Conservation (phyloP, 805 yeast genomes). For the Lipomyces mesembrius region DNA sequence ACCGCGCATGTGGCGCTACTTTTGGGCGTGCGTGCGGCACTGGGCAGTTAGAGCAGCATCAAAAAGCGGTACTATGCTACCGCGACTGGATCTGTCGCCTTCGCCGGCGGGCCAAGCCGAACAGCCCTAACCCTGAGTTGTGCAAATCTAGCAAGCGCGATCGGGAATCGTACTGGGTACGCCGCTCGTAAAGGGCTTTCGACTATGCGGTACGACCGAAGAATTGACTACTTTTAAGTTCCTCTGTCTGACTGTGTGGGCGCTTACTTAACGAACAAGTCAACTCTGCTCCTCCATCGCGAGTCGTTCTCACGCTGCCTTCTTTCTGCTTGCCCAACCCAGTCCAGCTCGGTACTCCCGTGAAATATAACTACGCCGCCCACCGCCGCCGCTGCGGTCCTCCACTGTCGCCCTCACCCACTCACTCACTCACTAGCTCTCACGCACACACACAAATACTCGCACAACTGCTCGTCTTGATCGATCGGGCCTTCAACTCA, state of each 20-base stretch:
- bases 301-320: neutral
- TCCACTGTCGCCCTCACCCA: neutral
- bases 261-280: neutral
- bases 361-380: neutral
- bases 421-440: neutral
- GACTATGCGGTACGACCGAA: neutral
- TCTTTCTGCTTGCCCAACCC: neutral
- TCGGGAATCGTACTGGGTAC: neutral
- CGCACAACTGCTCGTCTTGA: neutral
- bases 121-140: neutral
- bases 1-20: neutral
- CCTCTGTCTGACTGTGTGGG: no score
- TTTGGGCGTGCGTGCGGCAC: neutral
- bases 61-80: neutral
- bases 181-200: neutral
- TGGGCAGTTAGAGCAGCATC: neutral
- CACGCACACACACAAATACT: neutral
- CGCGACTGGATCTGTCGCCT: neutral
- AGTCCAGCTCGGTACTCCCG: neutral
- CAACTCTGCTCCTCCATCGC: neutral
- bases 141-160: neutral
- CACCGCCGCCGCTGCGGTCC: neutral
- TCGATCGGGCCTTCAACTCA: neutral
- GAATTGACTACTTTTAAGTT: no score
- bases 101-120: neutral